Evolutionary conservation across 1,139 yeast genomes (phyloP).

Genomic region (Kurtzmaniella quercitrusa): DNA sequence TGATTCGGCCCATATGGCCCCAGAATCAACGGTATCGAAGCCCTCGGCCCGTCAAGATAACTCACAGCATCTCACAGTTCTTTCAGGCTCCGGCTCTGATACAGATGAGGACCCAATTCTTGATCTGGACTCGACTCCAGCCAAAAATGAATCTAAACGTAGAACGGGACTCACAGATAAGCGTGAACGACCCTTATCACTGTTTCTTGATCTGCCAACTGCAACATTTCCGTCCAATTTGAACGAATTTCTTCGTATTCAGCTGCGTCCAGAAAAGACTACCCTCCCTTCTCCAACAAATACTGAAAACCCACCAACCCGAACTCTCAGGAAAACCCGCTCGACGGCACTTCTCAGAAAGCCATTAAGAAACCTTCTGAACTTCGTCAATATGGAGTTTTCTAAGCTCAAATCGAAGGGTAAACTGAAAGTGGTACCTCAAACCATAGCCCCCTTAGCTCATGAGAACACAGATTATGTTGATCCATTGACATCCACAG

Average conservation of each 20-base stretch:
- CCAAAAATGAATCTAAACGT: background rate
- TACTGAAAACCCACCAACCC: background rate
- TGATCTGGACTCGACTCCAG: background rate
- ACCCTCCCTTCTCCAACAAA: background rate
- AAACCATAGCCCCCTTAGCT: constrained; percentile 34
- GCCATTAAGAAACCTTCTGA: constrained; percentile 17
- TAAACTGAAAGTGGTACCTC: background rate
- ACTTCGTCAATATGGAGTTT: constrained; percentile 4
- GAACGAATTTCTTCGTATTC: constrained; percentile 6
- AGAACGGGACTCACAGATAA: constrained; percentile 3
- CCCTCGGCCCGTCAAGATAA: background rate
- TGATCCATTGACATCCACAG: constrained; percentile 10
- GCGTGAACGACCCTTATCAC: constrained; percentile 6
- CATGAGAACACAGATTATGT: constrained; percentile 30
- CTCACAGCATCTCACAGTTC: background rate
- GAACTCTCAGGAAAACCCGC: background rate
- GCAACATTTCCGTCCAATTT: constrained; percentile 5
- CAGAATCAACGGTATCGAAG: background rate
- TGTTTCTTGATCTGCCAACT: constrained; percentile 8
- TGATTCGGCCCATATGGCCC: background rate
- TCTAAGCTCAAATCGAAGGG: background rate
- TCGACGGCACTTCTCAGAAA: constrained; percentile 20
- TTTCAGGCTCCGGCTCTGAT: background rate
- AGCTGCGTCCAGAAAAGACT: background rate
- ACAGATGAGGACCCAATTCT: constrained; percentile 1